Evolutionary conservation across 352 stramenopile species (phyloP).

Genomic region (Pythium insidiosum): DNA sequence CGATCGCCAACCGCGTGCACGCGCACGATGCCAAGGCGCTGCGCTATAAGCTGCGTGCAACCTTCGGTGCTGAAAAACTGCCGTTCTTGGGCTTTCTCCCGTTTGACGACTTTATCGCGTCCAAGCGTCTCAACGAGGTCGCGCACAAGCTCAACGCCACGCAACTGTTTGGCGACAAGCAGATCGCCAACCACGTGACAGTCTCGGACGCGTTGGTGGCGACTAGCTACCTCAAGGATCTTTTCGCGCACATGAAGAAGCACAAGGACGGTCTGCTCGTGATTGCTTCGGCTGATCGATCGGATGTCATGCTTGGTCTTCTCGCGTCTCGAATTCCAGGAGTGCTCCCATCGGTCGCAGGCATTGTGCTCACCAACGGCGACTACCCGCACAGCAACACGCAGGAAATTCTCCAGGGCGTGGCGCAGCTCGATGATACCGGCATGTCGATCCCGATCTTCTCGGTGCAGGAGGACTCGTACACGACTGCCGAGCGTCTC

Average conservation of each 20-base stretch:
- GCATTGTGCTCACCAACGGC: constrained; percentile 70
- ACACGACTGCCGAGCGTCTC: constrained; percentile 46
- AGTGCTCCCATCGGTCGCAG: constrained; percentile 56
- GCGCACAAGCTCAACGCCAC: constrained; percentile 50
- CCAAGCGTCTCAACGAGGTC: constrained; percentile 73
- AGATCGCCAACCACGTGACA: constrained; percentile 63
- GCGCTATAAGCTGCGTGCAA: constrained; percentile 19
- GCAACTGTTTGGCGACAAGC: constrained; percentile 48
- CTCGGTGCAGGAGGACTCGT: constrained; percentile 55
- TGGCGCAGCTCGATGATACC: constrained; percentile 55
- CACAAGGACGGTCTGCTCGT: constrained; percentile 68
- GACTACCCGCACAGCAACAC: constrained; percentile 69
- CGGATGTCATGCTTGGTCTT: constrained; percentile 61
- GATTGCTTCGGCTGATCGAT: constrained; percentile 72
- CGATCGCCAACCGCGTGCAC: constrained; percentile 65
- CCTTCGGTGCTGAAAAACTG: constrained; percentile 29
- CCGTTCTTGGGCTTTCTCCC: constrained; percentile 64
- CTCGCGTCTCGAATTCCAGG: constrained; percentile 60
- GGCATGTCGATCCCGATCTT: constrained; percentile 72
- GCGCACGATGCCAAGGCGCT: constrained; percentile 26
- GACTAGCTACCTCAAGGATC: constrained; percentile 61
- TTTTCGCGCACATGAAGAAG: constrained; percentile 71
- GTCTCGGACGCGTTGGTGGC: constrained; percentile 59
- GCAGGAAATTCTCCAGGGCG: constrained; percentile 60
- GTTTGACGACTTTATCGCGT: constrained; percentile 58